Conservation (phyloP, 129 eudicot species). For the Dittrichia graveolens region DNA sequence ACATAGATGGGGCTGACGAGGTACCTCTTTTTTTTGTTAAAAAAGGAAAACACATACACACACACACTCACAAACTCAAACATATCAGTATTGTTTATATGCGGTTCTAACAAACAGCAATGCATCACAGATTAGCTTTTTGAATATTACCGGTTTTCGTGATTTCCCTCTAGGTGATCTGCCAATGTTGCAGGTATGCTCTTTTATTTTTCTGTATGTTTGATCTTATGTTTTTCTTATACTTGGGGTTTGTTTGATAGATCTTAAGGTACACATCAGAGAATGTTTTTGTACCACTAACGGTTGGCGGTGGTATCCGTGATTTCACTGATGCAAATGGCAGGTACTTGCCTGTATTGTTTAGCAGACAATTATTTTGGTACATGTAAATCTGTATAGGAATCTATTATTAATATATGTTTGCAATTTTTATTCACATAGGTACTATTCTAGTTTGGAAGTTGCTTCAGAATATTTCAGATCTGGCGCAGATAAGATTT, state of each 20-base stretch:
- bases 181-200: conserved; percentile 94
- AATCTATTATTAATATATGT: no score
- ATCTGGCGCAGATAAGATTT: conserved; percentile 97
- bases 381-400: not conserved
- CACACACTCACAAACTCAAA: not conserved
- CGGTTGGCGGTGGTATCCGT: conserved; percentile 98
- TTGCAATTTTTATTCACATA: not conserved
- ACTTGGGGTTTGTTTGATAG: conserved; percentile 35
- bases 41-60: no score
- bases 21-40: conserved; percentile 37
- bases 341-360: conserved; percentile 46
- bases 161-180: conserved; percentile 98
- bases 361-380: not conserved
- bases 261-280: conserved; percentile 79
- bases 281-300: conserved; percentile 93
- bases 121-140: conserved; percentile 74
- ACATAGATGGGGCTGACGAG: conserved; percentile 98
- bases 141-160: conserved; percentile 93
- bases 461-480: conserved; percentile 98
- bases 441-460: conserved; percentile 95
- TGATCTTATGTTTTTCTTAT: not conserved
- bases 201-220: not conserved
- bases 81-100: not conserved
- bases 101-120: conserved; percentile 4
- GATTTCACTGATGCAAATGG: conserved; percentile 97